Conservation (phyloP, 768 basidiomycete genomes). For the Clitopilus hobsonii region DNA sequence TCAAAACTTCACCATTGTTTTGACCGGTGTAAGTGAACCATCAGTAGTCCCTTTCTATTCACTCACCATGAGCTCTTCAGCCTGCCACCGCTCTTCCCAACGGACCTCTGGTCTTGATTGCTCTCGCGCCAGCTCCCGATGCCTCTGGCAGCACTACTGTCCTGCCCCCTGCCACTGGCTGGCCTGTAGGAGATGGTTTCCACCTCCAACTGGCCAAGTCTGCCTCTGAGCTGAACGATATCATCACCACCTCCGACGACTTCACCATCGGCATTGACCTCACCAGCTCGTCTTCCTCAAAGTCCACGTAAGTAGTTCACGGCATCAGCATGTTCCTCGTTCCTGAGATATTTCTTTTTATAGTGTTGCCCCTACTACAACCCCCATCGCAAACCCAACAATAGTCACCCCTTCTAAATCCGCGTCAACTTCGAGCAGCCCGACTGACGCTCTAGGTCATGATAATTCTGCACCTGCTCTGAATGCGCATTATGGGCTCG, state of each 20-base stretch:
- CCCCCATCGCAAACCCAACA: constrained; percentile 7
- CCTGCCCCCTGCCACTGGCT: constrained; percentile 57
- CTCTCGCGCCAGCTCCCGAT: constrained; percentile 43
- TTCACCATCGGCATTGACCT: constrained; percentile 42
- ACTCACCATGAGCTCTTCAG: not conserved
- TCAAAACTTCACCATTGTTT: constrained; percentile 60
- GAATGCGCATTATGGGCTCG: constrained; percentile 17
- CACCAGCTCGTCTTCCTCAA: constrained; percentile 10
- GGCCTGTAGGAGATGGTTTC: constrained; percentile 58
- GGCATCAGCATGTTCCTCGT: not conserved
- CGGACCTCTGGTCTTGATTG: constrained; percentile 44
- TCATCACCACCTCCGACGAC: constrained; percentile 67
- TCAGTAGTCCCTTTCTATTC: not conserved
- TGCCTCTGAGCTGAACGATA: constrained; percentile 36
- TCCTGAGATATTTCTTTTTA: constrained; percentile 2
- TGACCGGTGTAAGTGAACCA: constrained; percentile 55
- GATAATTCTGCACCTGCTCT: constrained; percentile 16
- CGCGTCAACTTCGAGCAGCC: constrained; percentile 10
- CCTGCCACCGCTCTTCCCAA: constrained; percentile 4
- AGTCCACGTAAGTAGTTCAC: constrained; percentile 16
- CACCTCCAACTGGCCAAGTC: constrained; percentile 68
- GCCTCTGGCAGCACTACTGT: constrained; percentile 31
- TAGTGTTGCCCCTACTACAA: constrained; percentile 3
- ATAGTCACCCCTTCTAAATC: constrained; percentile 8
- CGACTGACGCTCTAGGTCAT: constrained; percentile 13